Evolutionary conservation across 139 green algal species (phyloP).

Genomic region (Tetratostichococcus sp.): DNA sequence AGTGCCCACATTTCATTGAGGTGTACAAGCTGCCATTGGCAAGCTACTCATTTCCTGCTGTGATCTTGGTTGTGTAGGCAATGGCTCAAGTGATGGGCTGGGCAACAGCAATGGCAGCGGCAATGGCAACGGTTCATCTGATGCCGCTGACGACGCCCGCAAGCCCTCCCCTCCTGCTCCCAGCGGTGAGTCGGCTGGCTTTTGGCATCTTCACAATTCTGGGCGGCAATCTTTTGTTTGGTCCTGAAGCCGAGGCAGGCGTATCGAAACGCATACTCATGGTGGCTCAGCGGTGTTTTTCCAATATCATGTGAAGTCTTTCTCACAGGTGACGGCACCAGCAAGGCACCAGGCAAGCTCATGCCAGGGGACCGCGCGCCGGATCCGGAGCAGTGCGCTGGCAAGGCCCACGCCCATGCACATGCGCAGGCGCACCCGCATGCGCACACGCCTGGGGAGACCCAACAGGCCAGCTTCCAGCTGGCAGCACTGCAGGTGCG

Average conservation of each 20-base stretch:
- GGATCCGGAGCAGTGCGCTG: not conserved
- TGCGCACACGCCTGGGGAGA: too few relatives aligned
- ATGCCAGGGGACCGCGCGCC: not conserved
- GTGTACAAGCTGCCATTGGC: too few relatives aligned
- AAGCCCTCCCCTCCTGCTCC: not conserved
- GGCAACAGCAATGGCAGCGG: constrained; percentile 6
- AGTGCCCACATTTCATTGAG: too few relatives aligned
- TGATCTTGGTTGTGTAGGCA: constrained; percentile 4
- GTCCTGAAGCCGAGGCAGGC: too few relatives aligned
- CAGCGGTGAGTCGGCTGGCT: not conserved
- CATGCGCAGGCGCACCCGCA: not conserved
- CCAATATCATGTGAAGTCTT: too few relatives aligned
- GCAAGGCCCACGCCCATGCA: not conserved
- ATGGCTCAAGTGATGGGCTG: constrained; percentile 23
- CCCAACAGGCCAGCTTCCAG: not conserved
- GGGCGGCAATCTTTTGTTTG: too few relatives aligned
- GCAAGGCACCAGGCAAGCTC: not conserved
- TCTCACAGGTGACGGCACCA: not conserved
- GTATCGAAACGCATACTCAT: too few relatives aligned
- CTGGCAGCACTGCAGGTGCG: not conserved
- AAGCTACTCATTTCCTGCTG: too few relatives aligned
- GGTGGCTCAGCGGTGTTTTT: too few relatives aligned
- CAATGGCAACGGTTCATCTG: constrained; percentile 4
- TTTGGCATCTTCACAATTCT: too few relatives aligned
- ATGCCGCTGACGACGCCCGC: not conserved